A percentile compares a stretch with the other conserved stretches of the same genome.
Conservation (phyloP, 805 yeast genomes). For the Candida sonorensis region DNA sequence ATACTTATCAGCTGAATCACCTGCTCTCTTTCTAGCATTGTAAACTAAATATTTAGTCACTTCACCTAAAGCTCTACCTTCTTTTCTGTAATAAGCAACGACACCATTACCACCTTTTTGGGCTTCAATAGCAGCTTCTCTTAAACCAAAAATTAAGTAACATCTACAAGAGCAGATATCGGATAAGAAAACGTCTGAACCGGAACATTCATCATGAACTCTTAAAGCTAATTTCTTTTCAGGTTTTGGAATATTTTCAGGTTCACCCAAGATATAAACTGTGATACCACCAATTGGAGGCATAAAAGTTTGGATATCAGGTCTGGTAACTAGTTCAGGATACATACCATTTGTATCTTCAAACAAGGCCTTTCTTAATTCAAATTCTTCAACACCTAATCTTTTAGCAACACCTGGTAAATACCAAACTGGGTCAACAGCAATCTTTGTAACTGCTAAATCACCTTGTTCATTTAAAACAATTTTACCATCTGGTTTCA, state of each 20-base stretch:
- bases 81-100: slow-evolving; percentile 61
- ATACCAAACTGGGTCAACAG: slow-evolving; percentile 68
- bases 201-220: slow-evolving; percentile 65
- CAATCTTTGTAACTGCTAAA: slow-evolving; percentile 54
- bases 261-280: slow-evolving; percentile 60
- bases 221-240: slow-evolving; percentile 47
- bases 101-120: slow-evolving; percentile 61
- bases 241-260: slow-evolving; percentile 46
- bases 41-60: slow-evolving; percentile 64
- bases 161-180: slow-evolving; percentile 70
- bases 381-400: slow-evolving; percentile 48
- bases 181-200: slow-evolving; percentile 62
- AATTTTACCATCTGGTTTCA: slow-evolving; percentile 52
- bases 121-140: slow-evolving; percentile 64
- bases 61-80: slow-evolving; percentile 65
- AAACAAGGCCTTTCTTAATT: slow-evolving; percentile 52
- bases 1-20: slow-evolving; percentile 62
- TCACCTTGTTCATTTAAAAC: slow-evolving; percentile 57
- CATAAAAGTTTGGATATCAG: slow-evolving; percentile 56
- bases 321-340: slow-evolving; percentile 62
- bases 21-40: slow-evolving; percentile 64
- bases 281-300: slow-evolving; percentile 69
- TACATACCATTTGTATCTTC: slow-evolving; percentile 69
- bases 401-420: slow-evolving; percentile 64
- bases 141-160: slow-evolving; percentile 56